Base-by-base conservation (phyloP, 1,139 yeast species). In the Lodderomyces pseudojiufengensis region DNA sequence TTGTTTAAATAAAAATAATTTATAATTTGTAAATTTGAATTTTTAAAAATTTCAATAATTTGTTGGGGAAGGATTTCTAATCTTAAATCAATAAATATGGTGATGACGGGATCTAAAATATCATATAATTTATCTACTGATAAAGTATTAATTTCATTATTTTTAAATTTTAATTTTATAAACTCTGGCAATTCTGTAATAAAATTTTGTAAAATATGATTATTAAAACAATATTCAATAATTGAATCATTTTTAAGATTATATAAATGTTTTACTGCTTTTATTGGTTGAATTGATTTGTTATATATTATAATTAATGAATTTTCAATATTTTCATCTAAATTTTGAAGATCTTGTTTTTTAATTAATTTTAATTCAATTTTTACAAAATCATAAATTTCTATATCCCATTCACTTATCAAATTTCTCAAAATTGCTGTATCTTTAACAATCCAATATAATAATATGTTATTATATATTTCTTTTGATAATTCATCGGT, bases 231-330 rank as follows among this genome's bases (percentile, higher is more conserved):
- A 37, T 86, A 73, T 29, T 70, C 65, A 29, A 88, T 54, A 1
- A 80, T 72, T n/a, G 71, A 50, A 0, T 65, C 54, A 50, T 84
- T 88, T 42, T 70, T 65, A 22, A 83, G 57, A 18, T 55, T 56
- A 9, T 83, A 64, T 46, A 85, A 60, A 51, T 84, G 90, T 0
- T 66, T 64, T 2, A 84, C 78, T 0, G 95, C 87, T 25, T 71
- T 69, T 6, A 64, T 60, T 2, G 83, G 84, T 29, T 82, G 82
- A 14, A 74, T 73, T 0, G 78, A 59, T 31, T 69, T 65, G 9
- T 81, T 63, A 45, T 81, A 83, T 8, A 87, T 50, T 13, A 69
- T 63, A 7, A 85, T 76, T 24, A 84, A 61, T 24, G 74, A 64
- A 33, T 68, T 59, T 85, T 65, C 21, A 80, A 57, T 5, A n/a